Evolutionary conservation across 306 rosid genomes (phyloP), one percentile per base, ranked within the genome.

Genomic region (Cucumis cinereus): DNA sequence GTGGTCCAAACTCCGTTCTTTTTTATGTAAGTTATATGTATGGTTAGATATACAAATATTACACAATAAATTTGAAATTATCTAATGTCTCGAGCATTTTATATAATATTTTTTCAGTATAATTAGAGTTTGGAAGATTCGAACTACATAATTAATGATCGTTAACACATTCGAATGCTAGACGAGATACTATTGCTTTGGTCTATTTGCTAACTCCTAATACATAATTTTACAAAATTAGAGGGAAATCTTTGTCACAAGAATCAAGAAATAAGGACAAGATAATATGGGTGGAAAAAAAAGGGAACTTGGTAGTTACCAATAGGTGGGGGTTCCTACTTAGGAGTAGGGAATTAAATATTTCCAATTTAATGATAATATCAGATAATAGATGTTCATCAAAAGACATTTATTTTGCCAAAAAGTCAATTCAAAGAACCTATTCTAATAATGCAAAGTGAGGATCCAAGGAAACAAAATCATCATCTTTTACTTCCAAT

Each of bases 391-490:
- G 10, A 6, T 14, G 8, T 30, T 33, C 3, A 73, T 33, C n/a
- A 54, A 28, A n/a, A 74, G 62, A n/a, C 57, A 71, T 24, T 24
- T 49, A 71, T 10, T 71, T 30, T 26, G 1, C 60, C 55, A 63
- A 53, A 26, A 81, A 79, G 87, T 83, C 84, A 80, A 81, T 74
- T 58, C 78, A 78, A 61, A 75, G 47, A 78, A 76, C 79, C 84
- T 68, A 41, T 58, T 74, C 79, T 23, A 47, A 56, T 26, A 79
- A 75, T 64, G 52, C 54, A 71, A 53, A 76, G 77, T 68, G 82
- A 81, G 89, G 74, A 88, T 88, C 88, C 88, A 82, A 83, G 78
- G 84, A 86, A 88, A 88, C 86, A 82, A 79, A 88, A 88, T 88
- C 81, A 85, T 82, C 5, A 35, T 38, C 71, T 68, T 58, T 45